Evolutionary conservation across 2,329 filamentous ascomycete species (phyloP).

Genomic region (Aspergillus vadensis): DNA sequence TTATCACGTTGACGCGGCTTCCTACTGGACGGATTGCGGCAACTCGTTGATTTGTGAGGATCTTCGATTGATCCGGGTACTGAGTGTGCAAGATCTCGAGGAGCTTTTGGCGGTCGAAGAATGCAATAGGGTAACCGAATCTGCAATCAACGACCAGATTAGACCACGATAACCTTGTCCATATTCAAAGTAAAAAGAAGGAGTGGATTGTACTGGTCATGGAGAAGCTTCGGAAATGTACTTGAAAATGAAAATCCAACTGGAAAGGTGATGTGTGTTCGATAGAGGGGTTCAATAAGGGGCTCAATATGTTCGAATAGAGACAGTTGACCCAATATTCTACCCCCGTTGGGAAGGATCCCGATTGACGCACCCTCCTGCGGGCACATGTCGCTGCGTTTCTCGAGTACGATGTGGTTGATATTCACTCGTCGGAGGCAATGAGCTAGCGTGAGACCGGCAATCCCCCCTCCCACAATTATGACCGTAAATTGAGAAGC

Average conservation of each 20-base stretch:
- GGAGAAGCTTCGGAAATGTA: not conserved
- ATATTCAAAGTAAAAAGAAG: too few relatives aligned
- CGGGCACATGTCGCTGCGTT: constrained; percentile 36
- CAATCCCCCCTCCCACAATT: constrained; percentile 53
- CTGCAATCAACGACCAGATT: not conserved
- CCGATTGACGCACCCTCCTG: constrained; percentile 53
- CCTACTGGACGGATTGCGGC: not conserved
- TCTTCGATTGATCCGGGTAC: not conserved
- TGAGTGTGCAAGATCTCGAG: constrained; percentile 11
- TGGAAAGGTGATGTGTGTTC: not conserved
- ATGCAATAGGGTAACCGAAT: constrained; percentile 14
- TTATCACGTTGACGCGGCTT: not conserved
- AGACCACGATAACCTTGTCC: too few relatives aligned
- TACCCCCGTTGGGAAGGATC: constrained; percentile 46
- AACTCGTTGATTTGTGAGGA: not conserved
- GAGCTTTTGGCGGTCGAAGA: constrained; percentile 15
- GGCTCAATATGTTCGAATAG: constrained; percentile 34
- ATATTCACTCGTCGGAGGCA: constrained; percentile 49
- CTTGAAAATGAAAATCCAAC: constrained; percentile 6
- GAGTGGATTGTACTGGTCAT: not conserved
- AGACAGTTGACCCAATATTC: constrained; percentile 56
- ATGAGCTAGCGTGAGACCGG: constrained; percentile 52
- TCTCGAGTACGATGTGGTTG: constrained; percentile 54
- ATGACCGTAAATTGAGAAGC: constrained; percentile 28
- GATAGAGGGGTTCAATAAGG: constrained; percentile 23